These are phyloP conservation scores for Cunninghamia lanceolata DNA, from an alignment of 75 land plant species.

Conservation along the genomic window DNA sequence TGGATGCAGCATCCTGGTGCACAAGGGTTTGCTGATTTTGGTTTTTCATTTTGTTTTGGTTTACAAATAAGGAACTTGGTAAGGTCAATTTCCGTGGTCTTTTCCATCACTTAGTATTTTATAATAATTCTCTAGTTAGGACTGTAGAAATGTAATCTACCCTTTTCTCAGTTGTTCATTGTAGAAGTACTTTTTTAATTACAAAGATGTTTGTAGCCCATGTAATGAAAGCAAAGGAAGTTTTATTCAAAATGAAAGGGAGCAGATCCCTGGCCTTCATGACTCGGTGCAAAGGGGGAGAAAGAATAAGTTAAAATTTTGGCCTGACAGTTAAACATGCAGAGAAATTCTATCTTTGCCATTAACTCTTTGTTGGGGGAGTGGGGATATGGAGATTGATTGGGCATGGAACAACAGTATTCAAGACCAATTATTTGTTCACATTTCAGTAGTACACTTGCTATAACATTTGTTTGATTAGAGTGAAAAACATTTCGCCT, in stretches of 20 bases:
- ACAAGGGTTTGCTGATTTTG: not conserved
- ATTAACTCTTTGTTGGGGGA: not conserved
- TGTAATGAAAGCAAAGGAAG: not conserved
- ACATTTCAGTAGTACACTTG: not conserved
- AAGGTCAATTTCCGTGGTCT: not conserved
- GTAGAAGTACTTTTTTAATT: not conserved
- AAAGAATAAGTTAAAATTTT: not conserved
- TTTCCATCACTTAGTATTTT: not conserved
- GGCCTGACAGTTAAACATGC: not conserved
- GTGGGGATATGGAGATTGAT: not conserved
- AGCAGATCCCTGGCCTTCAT: not conserved
- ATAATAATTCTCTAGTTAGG: too few relatives aligned
- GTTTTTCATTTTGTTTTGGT: not conserved
- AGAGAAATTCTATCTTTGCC: not conserved
- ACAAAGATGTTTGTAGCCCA: not conserved
- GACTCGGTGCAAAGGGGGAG: not conserved
- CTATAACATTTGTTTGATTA: not conserved
- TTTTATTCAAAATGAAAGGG: not conserved
- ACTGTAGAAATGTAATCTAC: not conserved
- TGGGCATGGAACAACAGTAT: not conserved
- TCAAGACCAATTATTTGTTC: not conserved
- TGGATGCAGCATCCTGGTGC: not conserved
- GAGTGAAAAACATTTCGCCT: not conserved
- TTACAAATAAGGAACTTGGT: not conserved
- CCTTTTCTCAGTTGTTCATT: not conserved